phyloP scores from a whole-genome alignment of 2,329 filamentous ascomycete species.

The Chaetomiaceae sp. region DNA sequence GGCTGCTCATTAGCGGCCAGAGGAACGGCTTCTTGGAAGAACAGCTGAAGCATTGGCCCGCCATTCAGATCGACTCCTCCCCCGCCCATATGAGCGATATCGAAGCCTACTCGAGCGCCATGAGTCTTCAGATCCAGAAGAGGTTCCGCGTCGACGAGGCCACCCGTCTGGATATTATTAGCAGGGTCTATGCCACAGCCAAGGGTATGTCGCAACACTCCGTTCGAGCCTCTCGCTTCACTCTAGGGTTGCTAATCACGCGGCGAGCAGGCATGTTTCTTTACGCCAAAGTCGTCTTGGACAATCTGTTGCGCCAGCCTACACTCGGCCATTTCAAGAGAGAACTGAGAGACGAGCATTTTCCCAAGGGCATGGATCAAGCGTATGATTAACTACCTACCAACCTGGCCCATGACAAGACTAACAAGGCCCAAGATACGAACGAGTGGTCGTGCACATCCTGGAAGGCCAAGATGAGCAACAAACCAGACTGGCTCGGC shows the following conservation, averaged over 20 bases:
- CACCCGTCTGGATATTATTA: neutral
- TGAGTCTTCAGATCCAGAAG: neutral
- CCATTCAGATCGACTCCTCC: neutral
- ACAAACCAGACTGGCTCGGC: neutral
- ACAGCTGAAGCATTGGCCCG: neutral
- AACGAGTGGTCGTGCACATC: constrained; percentile 1
- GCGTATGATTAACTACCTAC: neutral
- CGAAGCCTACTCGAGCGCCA: neutral
- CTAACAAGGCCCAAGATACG: neutral
- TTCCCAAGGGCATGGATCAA: constrained; percentile 1
- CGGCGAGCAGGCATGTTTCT: neutral
- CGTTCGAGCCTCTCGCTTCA: neutral
- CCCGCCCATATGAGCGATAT: constrained; percentile 1
- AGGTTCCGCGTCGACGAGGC: neutral
- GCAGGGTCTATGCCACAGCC: neutral
- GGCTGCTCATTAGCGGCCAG: neutral
- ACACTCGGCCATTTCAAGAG: constrained; percentile 2
- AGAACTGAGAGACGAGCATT: neutral
- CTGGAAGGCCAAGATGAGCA: neutral
- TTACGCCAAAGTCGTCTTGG: neutral
- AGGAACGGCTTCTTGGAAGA: neutral
- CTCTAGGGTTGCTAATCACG: neutral
- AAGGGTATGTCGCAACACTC: neutral
- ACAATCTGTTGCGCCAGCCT: constrained; percentile 1
- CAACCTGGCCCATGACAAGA: neutral